phyloP scores from a whole-genome alignment of 495 filamentous ascomycete species.

The Aspergillus bertholletiae region DNA sequence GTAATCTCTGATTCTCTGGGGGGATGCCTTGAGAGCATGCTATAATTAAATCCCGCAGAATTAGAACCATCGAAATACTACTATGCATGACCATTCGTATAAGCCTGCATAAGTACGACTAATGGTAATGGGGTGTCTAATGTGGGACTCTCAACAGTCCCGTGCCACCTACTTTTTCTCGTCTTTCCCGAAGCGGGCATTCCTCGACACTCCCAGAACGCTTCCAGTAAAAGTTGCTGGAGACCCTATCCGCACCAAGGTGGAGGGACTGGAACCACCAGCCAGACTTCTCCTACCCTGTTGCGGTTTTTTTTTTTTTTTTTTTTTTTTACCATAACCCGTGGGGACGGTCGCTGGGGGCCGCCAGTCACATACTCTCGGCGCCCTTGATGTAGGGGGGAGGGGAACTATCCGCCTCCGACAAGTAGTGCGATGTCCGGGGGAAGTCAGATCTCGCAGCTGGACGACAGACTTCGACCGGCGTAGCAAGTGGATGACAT shows the following conservation, averaged over 20 bases:
- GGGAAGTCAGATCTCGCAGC: not conserved
- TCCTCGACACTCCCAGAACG: slow-evolving; percentile 13
- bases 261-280: slow-evolving; percentile 1
- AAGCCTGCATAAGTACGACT: not conserved
- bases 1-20: not conserved
- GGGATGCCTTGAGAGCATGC: not conserved
- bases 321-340: not conserved
- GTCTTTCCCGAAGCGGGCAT: slow-evolving; percentile 21
- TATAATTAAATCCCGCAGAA: not conserved
- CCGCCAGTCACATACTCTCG: not conserved
- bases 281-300: not conserved
- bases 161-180: slow-evolving; percentile 9
- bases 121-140: not conserved
- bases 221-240: slow-evolving; percentile 3
- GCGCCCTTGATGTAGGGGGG: not conserved
- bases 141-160: slow-evolving; percentile 1
- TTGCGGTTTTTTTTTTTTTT: not conserved
- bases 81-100: not conserved
- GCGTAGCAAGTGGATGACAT: not conserved
- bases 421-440: not conserved
- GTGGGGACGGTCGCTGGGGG: not conserved
- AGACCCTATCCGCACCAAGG: not conserved
- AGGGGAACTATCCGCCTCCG: not conserved
- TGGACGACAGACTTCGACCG: not conserved
- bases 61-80: not conserved